phyloP scores from a whole-genome alignment of 768 basidiomycete genomes.

The Obba rivulosa region DNA sequence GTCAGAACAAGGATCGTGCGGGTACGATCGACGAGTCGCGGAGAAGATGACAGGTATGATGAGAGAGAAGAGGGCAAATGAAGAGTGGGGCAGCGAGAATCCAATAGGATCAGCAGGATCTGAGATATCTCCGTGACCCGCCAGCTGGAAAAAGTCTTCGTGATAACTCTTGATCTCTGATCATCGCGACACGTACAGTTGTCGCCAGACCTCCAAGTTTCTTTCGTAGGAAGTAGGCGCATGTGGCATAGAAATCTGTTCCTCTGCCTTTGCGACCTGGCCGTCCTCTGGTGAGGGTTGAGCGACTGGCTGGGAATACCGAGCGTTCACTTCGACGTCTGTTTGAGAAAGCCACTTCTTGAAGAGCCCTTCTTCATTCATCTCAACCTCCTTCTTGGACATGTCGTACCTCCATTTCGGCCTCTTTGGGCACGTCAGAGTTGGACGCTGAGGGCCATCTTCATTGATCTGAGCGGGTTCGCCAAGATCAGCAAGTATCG shows the following conservation, averaged over 20 bases:
- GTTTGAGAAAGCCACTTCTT: conserved; percentile 71
- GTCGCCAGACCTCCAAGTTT: conserved; percentile 93
- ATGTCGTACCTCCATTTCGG: conserved; percentile 87
- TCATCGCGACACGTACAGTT: conserved; percentile 52
- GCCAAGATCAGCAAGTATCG: conserved; percentile 25
- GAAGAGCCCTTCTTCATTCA: conserved; percentile 84
- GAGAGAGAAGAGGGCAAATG: conserved; percentile 82
- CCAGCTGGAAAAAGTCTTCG: conserved; percentile 51
- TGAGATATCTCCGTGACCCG: conserved; percentile 89
- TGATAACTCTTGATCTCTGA: too few relatives aligned
- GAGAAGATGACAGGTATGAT: conserved; percentile 43
- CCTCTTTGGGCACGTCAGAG: conserved; percentile 50
- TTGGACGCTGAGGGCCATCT: neutral
- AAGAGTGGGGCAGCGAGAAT: conserved; percentile 83
- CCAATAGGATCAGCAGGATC: conserved; percentile 82
- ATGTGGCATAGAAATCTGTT: conserved; percentile 37
- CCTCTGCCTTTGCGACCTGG: conserved; percentile 5
- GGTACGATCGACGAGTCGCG: conserved; percentile 15
- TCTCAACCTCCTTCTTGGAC: conserved; percentile 85
- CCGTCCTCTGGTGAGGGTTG: conserved; percentile 1
- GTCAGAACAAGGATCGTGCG: conserved; percentile 73
- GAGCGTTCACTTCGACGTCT: conserved; percentile 42
- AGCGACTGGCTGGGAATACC: neutral
- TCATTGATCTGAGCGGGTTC: neutral
- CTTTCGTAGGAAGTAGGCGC: conserved; percentile 83